phyloP scores from a whole-genome alignment of 768 basidiomycete genomes.

The Tricholoma furcatifolium region DNA sequence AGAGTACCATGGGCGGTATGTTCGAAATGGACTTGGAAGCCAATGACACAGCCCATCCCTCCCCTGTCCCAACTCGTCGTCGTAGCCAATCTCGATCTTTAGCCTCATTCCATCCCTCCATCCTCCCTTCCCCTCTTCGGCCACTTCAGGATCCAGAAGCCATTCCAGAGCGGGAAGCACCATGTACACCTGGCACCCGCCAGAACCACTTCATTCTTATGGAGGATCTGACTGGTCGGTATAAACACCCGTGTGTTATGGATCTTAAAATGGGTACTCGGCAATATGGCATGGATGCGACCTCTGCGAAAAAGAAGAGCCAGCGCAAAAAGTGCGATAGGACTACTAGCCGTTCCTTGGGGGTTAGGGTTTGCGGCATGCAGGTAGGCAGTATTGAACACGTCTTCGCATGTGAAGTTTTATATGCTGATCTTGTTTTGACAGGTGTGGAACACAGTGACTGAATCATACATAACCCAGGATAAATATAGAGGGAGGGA shows the following conservation, averaged over 20 bases:
- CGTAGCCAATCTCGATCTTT: slow-evolving; percentile 45
- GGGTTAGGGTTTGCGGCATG: slow-evolving; percentile 97
- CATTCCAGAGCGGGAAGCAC: slow-evolving; percentile 33
- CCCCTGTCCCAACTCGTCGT: slow-evolving; percentile 38
- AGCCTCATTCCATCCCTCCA: slow-evolving; percentile 28
- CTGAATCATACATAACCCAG: slow-evolving; percentile 84
- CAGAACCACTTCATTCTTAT: slow-evolving; percentile 98
- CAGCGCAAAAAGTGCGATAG: slow-evolving; percentile 98
- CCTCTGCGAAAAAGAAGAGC: slow-evolving; percentile 90
- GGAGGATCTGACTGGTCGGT: slow-evolving; percentile 94
- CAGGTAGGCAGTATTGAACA: slow-evolving; percentile 63
- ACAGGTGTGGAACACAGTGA: slow-evolving; percentile 90
- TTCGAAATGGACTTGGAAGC: slow-evolving; percentile 45
- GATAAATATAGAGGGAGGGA: slow-evolving; percentile 97
- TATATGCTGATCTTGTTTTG: slow-evolving; percentile 3
- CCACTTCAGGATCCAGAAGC: slow-evolving; percentile 23
- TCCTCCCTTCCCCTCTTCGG: slow-evolving; percentile 23
- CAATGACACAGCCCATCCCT: slow-evolving; percentile 17
- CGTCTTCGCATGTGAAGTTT: slow-evolving; percentile 2
- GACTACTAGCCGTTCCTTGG: slow-evolving; percentile 88
- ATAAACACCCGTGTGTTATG: slow-evolving; percentile 92
- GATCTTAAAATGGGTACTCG: slow-evolving; percentile 99
- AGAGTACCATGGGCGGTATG: slow-evolving; percentile 27
- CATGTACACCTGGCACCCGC: slow-evolving; percentile 58
- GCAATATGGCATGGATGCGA: slow-evolving; percentile 97